Conservation (phyloP, 164 flowering plant genomes). For the Vitis vinifera region ASM3070453v1 NC_081816.1:8846501-8847000, state of each 20-base stretch:
- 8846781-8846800: too few relatives aligned
- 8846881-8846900: not conserved
- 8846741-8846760: not conserved
- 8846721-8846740: conserved; percentile 21
- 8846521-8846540: conserved; percentile 22
- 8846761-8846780: too few relatives aligned
- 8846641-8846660: conserved; percentile 24
- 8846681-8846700: conserved; percentile 2
- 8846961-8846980: conserved; percentile 5
- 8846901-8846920: conserved; percentile 15
- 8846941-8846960: conserved; percentile 14
- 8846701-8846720: conserved; percentile 21
- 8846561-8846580: conserved; percentile 27
- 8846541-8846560: conserved; percentile 24
- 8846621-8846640: conserved; percentile 29
- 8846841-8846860: too few relatives aligned
- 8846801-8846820: too few relatives aligned
- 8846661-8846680: conserved; percentile 2
- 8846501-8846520: conserved; percentile 3
- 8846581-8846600: conserved; percentile 31
- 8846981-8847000: not conserved
- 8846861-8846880: not conserved
- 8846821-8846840: too few relatives aligned
- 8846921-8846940: conserved; percentile 22
- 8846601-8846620: conserved; percentile 38